Base-by-base conservation (phyloP, 1,139 yeast genomes). In the Geotrichum bryndzae region DNA sequence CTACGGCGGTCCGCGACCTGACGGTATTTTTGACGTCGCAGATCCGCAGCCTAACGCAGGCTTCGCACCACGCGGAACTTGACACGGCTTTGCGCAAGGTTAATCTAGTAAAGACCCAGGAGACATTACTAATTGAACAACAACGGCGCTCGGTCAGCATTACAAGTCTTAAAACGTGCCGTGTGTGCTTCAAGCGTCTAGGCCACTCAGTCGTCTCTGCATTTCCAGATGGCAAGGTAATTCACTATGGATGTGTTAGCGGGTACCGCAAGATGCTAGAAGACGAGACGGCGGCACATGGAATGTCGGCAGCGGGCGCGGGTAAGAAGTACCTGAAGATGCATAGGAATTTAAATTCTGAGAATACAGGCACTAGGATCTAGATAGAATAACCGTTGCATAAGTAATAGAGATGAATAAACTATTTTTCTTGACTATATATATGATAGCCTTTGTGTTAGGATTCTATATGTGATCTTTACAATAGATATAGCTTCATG, bases 201-300 rank as follows among this genome's bases (percentile, higher is more conserved):
- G 91, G 91, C 2, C 81, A 82, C 65, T 82, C 88, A 54, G 86
- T 88, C 0, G 75, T 87, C 51, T 79, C 85, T 33, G 81, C 81
- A 13, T 79, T 80, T 48, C 82, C 82, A 0, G 76, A 79, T 60
- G 80, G 80, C n/a, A 74, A 76, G 11, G 79, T 86, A 3, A 83
- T 86, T 1, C 96, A 90, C 71, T 90, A 86, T 69, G 90, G 90
- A 0, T 89, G 96, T 66, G 72, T 76, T 15, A 68, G 65, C 31
- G 66, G 65, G 15, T 71, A 70, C 57, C 67, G 65, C 54, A 65
- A 64, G 15, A 48, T 27, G 27, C 62, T 68, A 29, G 67, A 66
- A 56, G 61, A 61, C 25, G 53, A 59, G 56, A 29, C 54, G 57
- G 23, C 35, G 25, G 11, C 41, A 27, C 27, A 31, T 27, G n/a